These are phyloP conservation scores for Staphylotrichum tortipilum DNA, from an alignment of 495 filamentous ascomycete genomes.

Conservation along the genomic window DNA sequence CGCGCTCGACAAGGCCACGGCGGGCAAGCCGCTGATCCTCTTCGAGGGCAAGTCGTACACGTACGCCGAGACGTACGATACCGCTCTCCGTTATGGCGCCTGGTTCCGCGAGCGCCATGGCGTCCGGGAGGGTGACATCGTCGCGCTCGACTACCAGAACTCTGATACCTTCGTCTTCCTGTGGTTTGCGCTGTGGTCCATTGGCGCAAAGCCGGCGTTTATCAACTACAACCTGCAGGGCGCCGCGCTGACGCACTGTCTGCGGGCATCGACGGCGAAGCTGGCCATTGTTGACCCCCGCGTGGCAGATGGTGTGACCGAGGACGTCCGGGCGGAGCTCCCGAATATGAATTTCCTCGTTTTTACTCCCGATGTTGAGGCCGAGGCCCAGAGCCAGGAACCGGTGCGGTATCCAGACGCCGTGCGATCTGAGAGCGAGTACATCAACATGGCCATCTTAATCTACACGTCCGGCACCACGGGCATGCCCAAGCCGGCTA, in stretches of 20 bases:
- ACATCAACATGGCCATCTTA: slow-evolving; percentile 58
- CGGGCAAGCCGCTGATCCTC: slow-evolving; percentile 54
- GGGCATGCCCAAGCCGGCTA: slow-evolving; percentile 82
- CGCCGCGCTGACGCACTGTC: slow-evolving; percentile 44
- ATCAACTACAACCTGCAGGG: slow-evolving; percentile 47
- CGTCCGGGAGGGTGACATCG: slow-evolving; percentile 65
- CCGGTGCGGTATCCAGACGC: slow-evolving; percentile 53
- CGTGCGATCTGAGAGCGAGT: slow-evolving; percentile 43
- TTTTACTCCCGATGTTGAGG: slow-evolving; percentile 49
- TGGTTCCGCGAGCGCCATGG: slow-evolving; percentile 64
- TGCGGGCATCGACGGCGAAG: slow-evolving; percentile 74
- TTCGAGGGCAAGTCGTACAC: slow-evolving; percentile 69
- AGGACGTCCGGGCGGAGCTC: slow-evolving; percentile 32
- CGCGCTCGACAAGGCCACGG: slow-evolving; percentile 50
- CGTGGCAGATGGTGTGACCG: slow-evolving; percentile 38
- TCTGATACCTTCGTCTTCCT: slow-evolving; percentile 64
- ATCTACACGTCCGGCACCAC: slow-evolving; percentile 88
- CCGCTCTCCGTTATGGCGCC: slow-evolving; percentile 63
- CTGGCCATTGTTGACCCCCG: slow-evolving; percentile 76
- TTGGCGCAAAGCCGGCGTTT: slow-evolving; percentile 36
- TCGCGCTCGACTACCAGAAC: slow-evolving; percentile 84
- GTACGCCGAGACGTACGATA: slow-evolving; percentile 67
- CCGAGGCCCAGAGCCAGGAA: slow-evolving; percentile 44
- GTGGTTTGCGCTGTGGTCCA: slow-evolving; percentile 37
- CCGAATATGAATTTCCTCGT: slow-evolving; percentile 48